Base-by-base conservation (phyloP, 2,329 filamentous ascomycete species). In the Truncatella angustata region DNA sequence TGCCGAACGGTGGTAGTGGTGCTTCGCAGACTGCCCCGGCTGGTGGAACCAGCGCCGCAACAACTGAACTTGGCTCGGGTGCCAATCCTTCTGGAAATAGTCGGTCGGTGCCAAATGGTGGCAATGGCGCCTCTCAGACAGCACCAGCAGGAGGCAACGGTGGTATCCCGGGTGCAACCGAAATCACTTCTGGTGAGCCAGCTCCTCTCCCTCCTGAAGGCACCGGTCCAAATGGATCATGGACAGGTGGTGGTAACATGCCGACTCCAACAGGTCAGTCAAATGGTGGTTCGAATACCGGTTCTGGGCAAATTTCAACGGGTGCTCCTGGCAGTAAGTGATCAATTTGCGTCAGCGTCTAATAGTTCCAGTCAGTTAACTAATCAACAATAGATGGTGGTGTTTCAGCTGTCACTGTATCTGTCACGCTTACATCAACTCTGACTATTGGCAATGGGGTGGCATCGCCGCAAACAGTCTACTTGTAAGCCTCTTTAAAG, bases 281-380 rank as follows among this genome's bases (percentile, higher is more conserved):
- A 3, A 36, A 9, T 23, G 45, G 34, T 21, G 30, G 30, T 28
- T 34, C 30, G 3, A 36, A 9, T 23, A 34, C 20, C 16, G 30
- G 30, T 28, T 35, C 26, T 7, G 50, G 43, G 18, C 12, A 18
- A 16, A 5, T 28, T 16, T 14, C 24, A 7, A 18, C 21, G 12
- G 36, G n/a, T 5, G n/a, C 50, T 46, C 40, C 50, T 30, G 50
- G 40, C 18, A 35, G 50, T 51, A 47, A 47, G 50, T 46, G n/a
- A 10, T n/a, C n/a, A 10, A 12, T 6, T 21, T 11, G 14, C 16
- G 18, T 5, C 14, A 14, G 9, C 23, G 20, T 39, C 16, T 6
- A 24, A 7, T 10, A n/a, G 16, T 14, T 34, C n/a, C 34, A 28
- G 18, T 16, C 10, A 18, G n/a, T 23, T 2, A n/a, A 43, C 40